These are phyloP conservation scores for Kandelia obovata DNA, from an alignment of 345 rosid genomes.

Conservation along the genomic window DNA sequence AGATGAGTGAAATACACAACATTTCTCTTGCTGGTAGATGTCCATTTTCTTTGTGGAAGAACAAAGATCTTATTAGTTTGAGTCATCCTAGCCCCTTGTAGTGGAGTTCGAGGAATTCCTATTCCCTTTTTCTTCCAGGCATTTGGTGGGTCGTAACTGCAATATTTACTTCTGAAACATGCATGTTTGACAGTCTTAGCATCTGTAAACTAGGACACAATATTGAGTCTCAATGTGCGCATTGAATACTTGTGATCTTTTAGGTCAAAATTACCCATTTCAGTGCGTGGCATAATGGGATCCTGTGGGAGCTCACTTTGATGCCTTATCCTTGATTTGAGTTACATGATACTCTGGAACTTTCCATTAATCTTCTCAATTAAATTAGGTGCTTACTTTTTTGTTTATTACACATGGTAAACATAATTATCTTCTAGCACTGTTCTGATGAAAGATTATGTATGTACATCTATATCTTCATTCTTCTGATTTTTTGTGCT, in stretches of 20 bases:
- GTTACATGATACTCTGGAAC: too few relatives aligned
- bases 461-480: background rate
- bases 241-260: background rate
- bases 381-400: background rate
- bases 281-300: background rate
- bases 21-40: background rate
- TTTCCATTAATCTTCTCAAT: background rate
- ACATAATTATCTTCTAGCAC: background rate
- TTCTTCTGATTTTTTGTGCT: too few relatives aligned
- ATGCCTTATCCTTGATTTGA: too few relatives aligned
- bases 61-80: constrained; percentile 4
- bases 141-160: constrained; percentile 14
- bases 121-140: constrained; percentile 24
- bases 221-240: constrained; percentile 14
- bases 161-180: constrained; percentile 19
- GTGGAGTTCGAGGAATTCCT: constrained; percentile 25
- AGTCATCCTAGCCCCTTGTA: constrained; percentile 16
- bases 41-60: constrained; percentile 7
- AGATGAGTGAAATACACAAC: constrained; percentile 19
- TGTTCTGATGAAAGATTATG: background rate
- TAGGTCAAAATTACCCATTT: background rate
- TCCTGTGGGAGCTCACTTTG: too few relatives aligned
- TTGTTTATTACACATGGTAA: background rate
- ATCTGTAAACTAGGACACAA: constrained; percentile 16
- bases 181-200: constrained; percentile 20